Evolutionary conservation across 2,329 filamentous ascomycete genomes (phyloP), one percentile per base, ranked within the genome.

Genomic region (Alternaria viburni): DNA sequence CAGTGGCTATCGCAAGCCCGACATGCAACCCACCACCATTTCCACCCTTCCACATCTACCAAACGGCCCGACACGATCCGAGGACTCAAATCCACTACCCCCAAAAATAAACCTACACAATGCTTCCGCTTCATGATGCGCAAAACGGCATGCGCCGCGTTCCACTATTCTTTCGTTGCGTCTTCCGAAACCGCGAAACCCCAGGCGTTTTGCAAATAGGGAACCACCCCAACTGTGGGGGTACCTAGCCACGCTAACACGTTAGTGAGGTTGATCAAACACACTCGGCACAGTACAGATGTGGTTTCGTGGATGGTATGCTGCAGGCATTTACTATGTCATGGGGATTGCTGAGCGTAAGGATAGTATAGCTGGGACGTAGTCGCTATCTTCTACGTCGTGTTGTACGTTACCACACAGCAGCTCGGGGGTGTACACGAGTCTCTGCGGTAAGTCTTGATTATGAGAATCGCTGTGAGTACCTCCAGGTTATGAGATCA

Each of bases 121-220:
- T 41, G 32, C 32, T 41, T 41, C 15, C 32, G 32, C 32, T 41
- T 41, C 15, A 15, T n/a, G 15, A 41, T 41, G 32, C 32, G 15
- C 32, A 41, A n/a, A 41, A 41, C 15, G 32, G 32, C 32, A 41
- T 41, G 32, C 32, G 32, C 32, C 49, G 28, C 49, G 49, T 52
- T 36, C 28, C 49, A 52, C 28, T 30, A 23, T 36, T 30, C 21
- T 30, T 52, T 36, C 21, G 49, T 52, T 36, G 49, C 49, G 49
- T 52, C 49, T 52, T 52, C 49, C 49, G 49, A 36, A 52, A 52
- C 49, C 28, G 49, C 49, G 49, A 52, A 52, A 52, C 49, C 49
- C 49, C 49, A 52, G 30, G 49, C 49, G 49, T 52, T 52, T 52
- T 52, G 49, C 21, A 36, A 30, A 30, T 11, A 36, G 17, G 49